phyloP scores from a whole-genome alignment of 179 eudicot genomes.

The Beta lomatogona region DNA sequence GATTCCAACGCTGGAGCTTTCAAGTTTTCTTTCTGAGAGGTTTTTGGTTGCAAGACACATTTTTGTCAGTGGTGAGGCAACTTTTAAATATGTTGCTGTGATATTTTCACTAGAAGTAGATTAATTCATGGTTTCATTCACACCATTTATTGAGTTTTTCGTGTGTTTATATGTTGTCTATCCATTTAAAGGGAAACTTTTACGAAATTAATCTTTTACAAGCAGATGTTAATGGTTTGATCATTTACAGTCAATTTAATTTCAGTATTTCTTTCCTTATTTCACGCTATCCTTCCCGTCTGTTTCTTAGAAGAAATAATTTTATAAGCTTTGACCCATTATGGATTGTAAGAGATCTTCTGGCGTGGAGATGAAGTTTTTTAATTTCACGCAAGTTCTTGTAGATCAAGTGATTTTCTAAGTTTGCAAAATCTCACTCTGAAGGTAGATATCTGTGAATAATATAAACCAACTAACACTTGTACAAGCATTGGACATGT shows the following conservation, averaged over 20 bases:
- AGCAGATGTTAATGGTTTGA: background rate
- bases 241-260: background rate
- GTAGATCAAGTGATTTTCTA: no score
- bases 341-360: no score
- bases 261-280: background rate
- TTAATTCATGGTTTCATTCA: background rate
- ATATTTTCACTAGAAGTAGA: background rate
- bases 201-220: background rate
- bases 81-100: background rate
- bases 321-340: no score
- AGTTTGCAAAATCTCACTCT: no score
- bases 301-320: background rate
- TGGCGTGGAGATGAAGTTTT: no score
- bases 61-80: background rate
- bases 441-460: no score
- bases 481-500: no score
- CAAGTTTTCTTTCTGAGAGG: constrained; percentile 66
- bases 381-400: no score
- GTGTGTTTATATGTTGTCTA: background rate
- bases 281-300: background rate
- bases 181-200: background rate
- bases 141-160: background rate
- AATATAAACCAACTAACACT: no score
- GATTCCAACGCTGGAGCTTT: constrained; percentile 82
- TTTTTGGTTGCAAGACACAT: background rate